Evolutionary conservation across 257 asterid genomes (phyloP).

Genomic region (Nicotiana attenuata): DNA sequence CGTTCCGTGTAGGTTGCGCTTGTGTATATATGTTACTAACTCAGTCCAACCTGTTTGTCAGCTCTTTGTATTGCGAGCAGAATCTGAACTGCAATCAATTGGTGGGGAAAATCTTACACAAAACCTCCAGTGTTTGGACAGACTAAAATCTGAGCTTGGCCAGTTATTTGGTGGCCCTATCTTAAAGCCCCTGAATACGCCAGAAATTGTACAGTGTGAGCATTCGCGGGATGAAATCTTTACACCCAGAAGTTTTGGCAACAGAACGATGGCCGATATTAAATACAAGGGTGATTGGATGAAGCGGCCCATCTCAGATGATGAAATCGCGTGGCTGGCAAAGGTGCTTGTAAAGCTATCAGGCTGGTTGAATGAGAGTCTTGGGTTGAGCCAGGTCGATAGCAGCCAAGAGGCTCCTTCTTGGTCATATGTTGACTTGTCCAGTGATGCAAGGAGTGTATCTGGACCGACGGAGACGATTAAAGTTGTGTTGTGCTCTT

Average conservation of each 20-base stretch:
- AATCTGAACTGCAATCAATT: slow-evolving; percentile 76
- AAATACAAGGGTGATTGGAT: slow-evolving; percentile 80
- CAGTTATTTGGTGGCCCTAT: slow-evolving; percentile 56
- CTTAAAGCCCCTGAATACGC: slow-evolving; percentile 26
- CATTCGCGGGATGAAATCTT: slow-evolving; percentile 67
- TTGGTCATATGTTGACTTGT: slow-evolving; percentile 48
- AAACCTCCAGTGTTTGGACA: slow-evolving; percentile 54
- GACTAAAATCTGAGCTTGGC: slow-evolving; percentile 56
- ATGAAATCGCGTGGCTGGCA: slow-evolving; percentile 88
- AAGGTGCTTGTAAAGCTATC: slow-evolving; percentile 58
- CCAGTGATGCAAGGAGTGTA: slow-evolving; percentile 37
- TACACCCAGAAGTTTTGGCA: slow-evolving; percentile 59
- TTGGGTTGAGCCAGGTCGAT: slow-evolving; percentile 51
- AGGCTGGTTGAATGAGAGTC: slow-evolving; percentile 49
- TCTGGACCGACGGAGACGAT: slow-evolving; percentile 42
- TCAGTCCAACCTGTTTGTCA: slow-evolving; percentile 21
- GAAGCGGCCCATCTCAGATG: slow-evolving; percentile 59
- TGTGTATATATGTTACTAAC: not conserved
- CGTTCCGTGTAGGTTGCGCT: not conserved
- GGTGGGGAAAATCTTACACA: slow-evolving; percentile 46
- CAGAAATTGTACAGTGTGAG: slow-evolving; percentile 24
- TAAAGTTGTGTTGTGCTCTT: slow-evolving; percentile 40
- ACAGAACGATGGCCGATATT: slow-evolving; percentile 30
- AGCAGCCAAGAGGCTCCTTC: slow-evolving; percentile 23
- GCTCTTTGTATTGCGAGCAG: slow-evolving; percentile 90